Base-by-base conservation (phyloP, 1,284 basidiomycete genomes). In the Athelia sp. region DNA sequence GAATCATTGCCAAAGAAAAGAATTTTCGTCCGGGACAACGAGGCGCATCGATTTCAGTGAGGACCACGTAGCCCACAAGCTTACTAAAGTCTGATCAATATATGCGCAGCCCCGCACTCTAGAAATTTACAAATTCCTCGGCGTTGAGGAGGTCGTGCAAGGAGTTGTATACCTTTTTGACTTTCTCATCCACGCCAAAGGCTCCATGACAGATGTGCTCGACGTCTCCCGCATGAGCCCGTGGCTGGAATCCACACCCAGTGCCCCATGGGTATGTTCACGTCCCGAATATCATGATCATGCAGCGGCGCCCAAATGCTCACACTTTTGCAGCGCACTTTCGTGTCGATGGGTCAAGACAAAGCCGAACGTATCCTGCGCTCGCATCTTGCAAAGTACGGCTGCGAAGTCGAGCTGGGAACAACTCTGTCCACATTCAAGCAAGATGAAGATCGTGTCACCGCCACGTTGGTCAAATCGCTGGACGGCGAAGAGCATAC, bases 311-410 rank as follows among this genome's bases (percentile, higher is more conserved):
- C n/a, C n/a, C n/a, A n/a, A n/a, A n/a, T n/a, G n/a, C n/a, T n/a
- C n/a, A 21, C 19, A 13, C 21, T 13, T 43, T 10, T n/a, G 19
- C 19, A 73, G 68, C 49, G 59, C n/a, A 67, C 64, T 36, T 52
- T 60, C 8, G 46, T 64, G 8, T 46, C 66, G 24, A 57, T 76
- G 4, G 70, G 70, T 4, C 74, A 76, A 60, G 64, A 68, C 34
- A 52, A 51, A 4, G 60, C 71, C 15, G 71, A 73, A 49, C 56
- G 57, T 6, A 61, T 73, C 29, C 56, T 74, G 14, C 70, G 66
- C 19, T 51, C 48, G 8, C 61, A 63, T 15, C 54, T 76, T 18
- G 54, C 61, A 1, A 50, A 51, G 38, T 59, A 64, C 14, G 59
- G 59, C 1, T 63, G 62, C 46, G 17, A 52, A 2, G 69, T 75